Evolutionary conservation across 1,284 basidiomycete genomes (phyloP).

Genomic region (Meira miltonrushii): DNA sequence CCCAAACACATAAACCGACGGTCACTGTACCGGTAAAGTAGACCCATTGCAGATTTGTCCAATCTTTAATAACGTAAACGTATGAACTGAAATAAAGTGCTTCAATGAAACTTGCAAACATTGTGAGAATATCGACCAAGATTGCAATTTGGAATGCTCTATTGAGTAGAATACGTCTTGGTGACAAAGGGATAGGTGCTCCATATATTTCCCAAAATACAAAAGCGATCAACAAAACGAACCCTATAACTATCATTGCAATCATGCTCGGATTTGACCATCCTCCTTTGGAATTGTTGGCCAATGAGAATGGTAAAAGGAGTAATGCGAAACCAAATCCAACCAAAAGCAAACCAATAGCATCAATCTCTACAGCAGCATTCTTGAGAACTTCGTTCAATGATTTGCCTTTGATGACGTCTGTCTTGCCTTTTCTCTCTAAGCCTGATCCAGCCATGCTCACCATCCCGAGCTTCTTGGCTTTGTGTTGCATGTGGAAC

Average conservation of each 20-base stretch:
- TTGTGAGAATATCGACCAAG: slow-evolving; percentile 53
- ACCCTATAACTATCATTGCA: slow-evolving; percentile 54
- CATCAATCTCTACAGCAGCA: slow-evolving; percentile 49
- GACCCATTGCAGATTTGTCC: slow-evolving; percentile 19
- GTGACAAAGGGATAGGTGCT: slow-evolving; percentile 54
- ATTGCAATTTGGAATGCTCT: slow-evolving; percentile 37
- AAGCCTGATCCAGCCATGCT: slow-evolving; percentile 16
- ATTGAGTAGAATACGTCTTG: slow-evolving; percentile 53
- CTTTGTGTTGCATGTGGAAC: background rate
- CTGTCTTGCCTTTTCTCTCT: slow-evolving; percentile 6
- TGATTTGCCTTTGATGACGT: slow-evolving; percentile 2
- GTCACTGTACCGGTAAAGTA: slow-evolving; percentile 29
- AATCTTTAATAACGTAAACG: slow-evolving; percentile 52
- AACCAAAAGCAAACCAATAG: slow-evolving; percentile 53
- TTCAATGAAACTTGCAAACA: slow-evolving; percentile 50
- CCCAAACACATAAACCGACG: slow-evolving; percentile 20
- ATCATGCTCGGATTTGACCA: slow-evolving; percentile 54
- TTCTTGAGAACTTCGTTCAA: slow-evolving; percentile 18
- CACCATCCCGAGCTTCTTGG: slow-evolving; percentile 14
- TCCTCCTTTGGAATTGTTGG: slow-evolving; percentile 41
- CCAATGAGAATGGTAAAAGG: slow-evolving; percentile 53
- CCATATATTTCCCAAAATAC: slow-evolving; percentile 52
- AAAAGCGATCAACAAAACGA: slow-evolving; percentile 51
- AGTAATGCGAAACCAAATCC: slow-evolving; percentile 52
- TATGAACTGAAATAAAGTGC: slow-evolving; percentile 53